phyloP scores from a whole-genome alignment of 202 grass and related monocot species.

The Carex sylvatica region DNA sequence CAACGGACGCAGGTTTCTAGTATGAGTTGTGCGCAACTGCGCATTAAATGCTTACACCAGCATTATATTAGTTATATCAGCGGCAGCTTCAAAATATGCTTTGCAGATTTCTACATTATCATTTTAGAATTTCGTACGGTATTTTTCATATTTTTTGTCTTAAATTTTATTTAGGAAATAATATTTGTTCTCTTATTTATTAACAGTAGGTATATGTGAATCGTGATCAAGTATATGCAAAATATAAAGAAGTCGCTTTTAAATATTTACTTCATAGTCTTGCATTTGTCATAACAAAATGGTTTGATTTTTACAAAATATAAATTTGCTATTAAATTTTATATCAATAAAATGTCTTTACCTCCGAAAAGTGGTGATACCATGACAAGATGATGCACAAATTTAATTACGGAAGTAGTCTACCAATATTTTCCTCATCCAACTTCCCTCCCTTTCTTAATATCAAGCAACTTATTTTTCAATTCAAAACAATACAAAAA shows the following conservation, averaged over 20 bases:
- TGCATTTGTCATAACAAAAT: too few relatives aligned
- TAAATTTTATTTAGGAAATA: neutral
- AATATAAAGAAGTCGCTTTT: too few relatives aligned
- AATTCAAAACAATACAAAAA: slow-evolving; percentile 11
- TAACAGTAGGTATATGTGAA: too few relatives aligned
- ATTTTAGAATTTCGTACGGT: neutral
- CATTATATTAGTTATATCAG: neutral
- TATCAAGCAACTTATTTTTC: slow-evolving; percentile 2
- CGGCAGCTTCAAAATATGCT: neutral
- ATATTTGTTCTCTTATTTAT: neutral
- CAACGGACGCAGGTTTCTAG: slow-evolving; percentile 5
- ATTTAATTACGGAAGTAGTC: neutral
- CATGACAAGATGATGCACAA: neutral
- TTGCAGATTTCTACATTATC: neutral
- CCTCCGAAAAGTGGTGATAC: too few relatives aligned
- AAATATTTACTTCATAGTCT: too few relatives aligned
- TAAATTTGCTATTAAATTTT: too few relatives aligned
- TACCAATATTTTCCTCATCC: neutral
- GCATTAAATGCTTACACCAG: slow-evolving; percentile 13
- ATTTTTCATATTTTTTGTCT: neutral
- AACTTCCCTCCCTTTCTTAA: slow-evolving; percentile 18
- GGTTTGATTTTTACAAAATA: too few relatives aligned
- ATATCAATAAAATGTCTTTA: too few relatives aligned
- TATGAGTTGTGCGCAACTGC: neutral
- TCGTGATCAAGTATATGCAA: too few relatives aligned